Base-by-base conservation (phyloP, 1,284 basidiomycete species). In the Crepidotus sp. region DNA sequence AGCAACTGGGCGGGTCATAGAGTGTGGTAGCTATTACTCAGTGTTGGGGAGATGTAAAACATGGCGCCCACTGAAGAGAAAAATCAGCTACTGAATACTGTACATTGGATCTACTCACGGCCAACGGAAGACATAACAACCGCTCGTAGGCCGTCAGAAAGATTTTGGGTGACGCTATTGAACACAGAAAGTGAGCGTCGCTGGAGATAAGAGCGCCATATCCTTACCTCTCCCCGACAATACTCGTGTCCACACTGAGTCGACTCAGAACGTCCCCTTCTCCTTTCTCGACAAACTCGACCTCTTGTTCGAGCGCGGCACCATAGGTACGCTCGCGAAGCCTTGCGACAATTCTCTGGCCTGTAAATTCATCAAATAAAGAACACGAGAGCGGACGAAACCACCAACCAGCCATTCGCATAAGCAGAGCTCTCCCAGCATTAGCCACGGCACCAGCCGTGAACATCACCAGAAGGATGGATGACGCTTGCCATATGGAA, bases 241-340 rank as follows among this genome's bases (percentile, higher is more conserved):
- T 89, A 57, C 82, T 91, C 8, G 90, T 89, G 61, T 98, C 95
- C 5, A 87, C 85, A 48, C 87, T 94, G 29, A 98, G 73, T 35
- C 95, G 70, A 59, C 90, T 94, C 32, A 98, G 71, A 8, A 97
- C 87, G 60, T 98, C 96, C 10, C 95, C 96, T 46, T 94, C 92
- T 0, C 91, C 91, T 34, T 79, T 79, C 63, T 97, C 93, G 3
- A 95, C 89, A 58, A 81, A 94, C 60, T 94, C 89, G 22, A 95
- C 85, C 60, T 96, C 94, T 64, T 97, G 94, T 35, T 73, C 72
- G 13, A 97, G 68, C 1, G 90, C 79, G 11, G 85, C 86, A 11
- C 74, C 69, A 59, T 93, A 98, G 5, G 87, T 88, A 32, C 76
- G 71, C 63, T 91, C 80, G 34, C 95, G 80, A 36, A 98, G 73